These are phyloP conservation scores for Escallonia herrerae DNA, from an alignment of 129 eudicot genomes.

Conservation along the genomic window DNA sequence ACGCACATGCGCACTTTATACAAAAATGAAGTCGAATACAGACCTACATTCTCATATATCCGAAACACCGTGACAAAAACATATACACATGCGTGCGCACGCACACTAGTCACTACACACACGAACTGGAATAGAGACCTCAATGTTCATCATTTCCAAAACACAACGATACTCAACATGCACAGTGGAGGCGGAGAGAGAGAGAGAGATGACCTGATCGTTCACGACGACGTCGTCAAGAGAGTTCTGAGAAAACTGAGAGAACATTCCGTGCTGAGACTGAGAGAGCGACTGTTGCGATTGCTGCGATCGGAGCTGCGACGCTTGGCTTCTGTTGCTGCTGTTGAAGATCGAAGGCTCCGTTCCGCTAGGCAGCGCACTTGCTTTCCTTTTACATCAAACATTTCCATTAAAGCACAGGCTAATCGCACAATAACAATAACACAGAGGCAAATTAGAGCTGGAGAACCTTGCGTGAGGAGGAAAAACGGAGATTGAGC, in stretches of 20 bases:
- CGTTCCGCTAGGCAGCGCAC: conserved; percentile 31
- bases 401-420: too few species aligned
- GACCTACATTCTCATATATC: too few species aligned
- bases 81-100: too few species aligned
- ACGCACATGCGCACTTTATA: too few species aligned
- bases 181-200: not conserved
- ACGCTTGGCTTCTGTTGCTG: conserved; percentile 51
- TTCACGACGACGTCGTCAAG: conserved; percentile 8
- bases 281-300: conserved; percentile 81
- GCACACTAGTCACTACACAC: too few species aligned
- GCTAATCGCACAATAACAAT: too few species aligned
- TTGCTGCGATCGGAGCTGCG: conserved; percentile 53
- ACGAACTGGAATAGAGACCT: too few species aligned
- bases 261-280: conserved; percentile 67
- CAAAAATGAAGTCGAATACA: too few species aligned
- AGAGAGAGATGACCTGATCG: conserved; percentile 19
- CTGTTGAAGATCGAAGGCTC: conserved; percentile 53
- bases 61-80: too few species aligned
- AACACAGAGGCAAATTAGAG: too few species aligned
- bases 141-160: too few species aligned
- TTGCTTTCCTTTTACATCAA: conserved; percentile 33
- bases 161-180: too few species aligned
- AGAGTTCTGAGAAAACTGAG: conserved; percentile 79
- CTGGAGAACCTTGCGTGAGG: conserved; percentile 44
- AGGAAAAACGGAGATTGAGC: conserved; percentile 66